A percentile compares a stretch with the other conserved stretches of the same genome.
Conservation (phyloP, 495 filamentous ascomycete species). For the Aspergillus leporis region DNA sequence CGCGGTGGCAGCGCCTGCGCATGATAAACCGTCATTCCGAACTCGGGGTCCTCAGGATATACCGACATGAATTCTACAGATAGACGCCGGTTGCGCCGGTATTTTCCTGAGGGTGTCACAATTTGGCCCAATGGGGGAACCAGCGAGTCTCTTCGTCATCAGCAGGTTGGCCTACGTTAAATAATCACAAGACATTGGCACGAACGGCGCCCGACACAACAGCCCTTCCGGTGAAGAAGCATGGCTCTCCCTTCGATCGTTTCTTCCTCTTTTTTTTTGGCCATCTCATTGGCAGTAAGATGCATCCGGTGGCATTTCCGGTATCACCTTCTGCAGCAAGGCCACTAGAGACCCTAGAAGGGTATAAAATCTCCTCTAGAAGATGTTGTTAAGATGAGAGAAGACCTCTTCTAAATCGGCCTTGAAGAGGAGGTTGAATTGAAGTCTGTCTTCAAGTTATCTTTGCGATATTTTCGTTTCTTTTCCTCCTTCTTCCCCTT, state of each 20-base stretch:
- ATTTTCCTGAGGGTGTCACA: constrained; percentile 28
- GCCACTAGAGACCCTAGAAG: not conserved
- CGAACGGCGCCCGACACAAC: constrained; percentile 22
- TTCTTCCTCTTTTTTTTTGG: constrained; percentile 11
- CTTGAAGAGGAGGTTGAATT: not conserved
- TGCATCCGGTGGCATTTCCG: constrained; percentile 20
- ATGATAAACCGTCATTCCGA: not conserved
- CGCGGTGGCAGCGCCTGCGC: not conserved
- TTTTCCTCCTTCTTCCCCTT: not conserved
- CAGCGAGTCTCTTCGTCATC: constrained; percentile 19
- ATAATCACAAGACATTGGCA: constrained; percentile 25
- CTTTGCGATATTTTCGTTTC: not conserved
- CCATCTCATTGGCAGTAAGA: constrained; percentile 17
- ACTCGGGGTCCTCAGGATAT: not conserved
- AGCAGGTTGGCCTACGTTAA: constrained; percentile 17
- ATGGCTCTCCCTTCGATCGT: constrained; percentile 5
- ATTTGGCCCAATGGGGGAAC: constrained; percentile 14
- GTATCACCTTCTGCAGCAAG: constrained; percentile 15
- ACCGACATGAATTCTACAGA: constrained; percentile 15
- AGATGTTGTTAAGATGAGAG: not conserved
- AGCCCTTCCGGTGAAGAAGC: constrained; percentile 23
- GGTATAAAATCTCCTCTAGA: not conserved
- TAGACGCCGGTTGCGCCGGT: constrained; percentile 23
- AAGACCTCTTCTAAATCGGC: not conserved
- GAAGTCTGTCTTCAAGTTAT: not conserved